Evolutionary conservation across 768 basidiomycete species (phyloP), one percentile per base, ranked within the genome.

Genomic region (Aureoboletus auriporus): DNA sequence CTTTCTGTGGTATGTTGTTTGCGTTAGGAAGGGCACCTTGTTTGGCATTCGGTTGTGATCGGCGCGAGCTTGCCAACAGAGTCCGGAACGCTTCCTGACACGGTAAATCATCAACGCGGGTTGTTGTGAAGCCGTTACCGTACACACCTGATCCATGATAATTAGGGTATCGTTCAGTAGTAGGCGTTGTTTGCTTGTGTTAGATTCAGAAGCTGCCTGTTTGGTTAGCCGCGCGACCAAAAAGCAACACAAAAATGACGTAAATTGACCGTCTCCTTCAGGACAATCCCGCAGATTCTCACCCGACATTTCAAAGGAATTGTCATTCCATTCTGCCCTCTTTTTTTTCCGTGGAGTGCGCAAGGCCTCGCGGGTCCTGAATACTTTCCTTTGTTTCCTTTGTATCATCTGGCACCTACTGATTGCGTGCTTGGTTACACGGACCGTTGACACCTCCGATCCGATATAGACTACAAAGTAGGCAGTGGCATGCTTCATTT

Each of bases 21-120:
- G 39, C 9, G 28, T 39, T 40, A 33, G 47, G 31, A 11, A 47
- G 47, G 30, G 44, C 28, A 13, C 27, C 23, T 40, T 36, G 50
- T 41, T 52, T 53, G 23, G 17, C 12, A 26, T 38, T 46, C 10
- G 64, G 41, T 31, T 63, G 54, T 11, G 49, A 52, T 14, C 54
- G 41, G 16, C 65, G 66, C 11, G 70, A 69, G 10, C 63, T 68
- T 50, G 71, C 52, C 8, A 82, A 67, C 5, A 86, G 67, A 28
- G 65, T 67, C 40, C 84, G 69, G 60, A 86, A 86, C 2, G 82
- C 80, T 36, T 84, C 79, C 81, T 85, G 44, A 35, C 26, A 27
- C 45, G 28, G 27, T n/a, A 14, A 16, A 12, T 42, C 44, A 8
- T 59, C 13, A 41, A 41, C 27, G 20, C n/a, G 14, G 14, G 9